A percentile compares a stretch with the other conserved stretches of the same genome.
phyloP scores from a whole-genome alignment of 192 early-diverging fungal genomes.

The Rhizophagus prolifer region DNA sequence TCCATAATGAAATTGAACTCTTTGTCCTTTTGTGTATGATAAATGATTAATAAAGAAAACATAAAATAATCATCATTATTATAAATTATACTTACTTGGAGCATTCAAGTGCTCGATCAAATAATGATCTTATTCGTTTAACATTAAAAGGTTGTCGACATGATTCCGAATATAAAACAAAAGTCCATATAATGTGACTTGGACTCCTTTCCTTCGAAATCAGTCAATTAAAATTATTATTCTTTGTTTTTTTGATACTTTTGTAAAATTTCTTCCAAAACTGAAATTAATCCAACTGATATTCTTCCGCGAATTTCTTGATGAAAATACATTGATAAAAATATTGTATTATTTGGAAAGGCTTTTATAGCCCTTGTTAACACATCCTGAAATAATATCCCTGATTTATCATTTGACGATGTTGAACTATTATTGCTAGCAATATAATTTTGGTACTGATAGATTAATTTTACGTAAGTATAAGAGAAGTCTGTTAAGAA shows the following conservation, averaged over 20 bases:
- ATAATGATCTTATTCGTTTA: conserved; percentile 54
- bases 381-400: conserved; percentile 40
- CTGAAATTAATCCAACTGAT: background rate
- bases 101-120: conserved; percentile 54
- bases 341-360: conserved; percentile 58
- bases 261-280: conserved; percentile 11
- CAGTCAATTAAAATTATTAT: too few species aligned
- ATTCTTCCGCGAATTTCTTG: conserved; percentile 48
- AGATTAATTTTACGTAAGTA: conserved; percentile 36
- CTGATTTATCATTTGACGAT: background rate
- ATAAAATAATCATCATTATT: background rate
- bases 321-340: conserved; percentile 56
- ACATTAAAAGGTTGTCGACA: conserved; percentile 54
- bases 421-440: background rate
- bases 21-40: conserved; percentile 39
- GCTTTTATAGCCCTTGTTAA: conserved; percentile 43
- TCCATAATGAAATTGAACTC: conserved; percentile 57
- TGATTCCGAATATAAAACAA: conserved; percentile 57
- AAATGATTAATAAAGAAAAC: background rate
- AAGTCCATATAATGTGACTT: conserved; percentile 55
- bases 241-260: background rate
- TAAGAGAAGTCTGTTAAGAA: background rate
- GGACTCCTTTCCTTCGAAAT: conserved; percentile 38
- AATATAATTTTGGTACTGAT: conserved; percentile 31
- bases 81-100: conserved; percentile 38